These are phyloP conservation scores for Candida vaughaniae DNA, from an alignment of 805 yeast genomes.

Conservation along the genomic window DNA sequence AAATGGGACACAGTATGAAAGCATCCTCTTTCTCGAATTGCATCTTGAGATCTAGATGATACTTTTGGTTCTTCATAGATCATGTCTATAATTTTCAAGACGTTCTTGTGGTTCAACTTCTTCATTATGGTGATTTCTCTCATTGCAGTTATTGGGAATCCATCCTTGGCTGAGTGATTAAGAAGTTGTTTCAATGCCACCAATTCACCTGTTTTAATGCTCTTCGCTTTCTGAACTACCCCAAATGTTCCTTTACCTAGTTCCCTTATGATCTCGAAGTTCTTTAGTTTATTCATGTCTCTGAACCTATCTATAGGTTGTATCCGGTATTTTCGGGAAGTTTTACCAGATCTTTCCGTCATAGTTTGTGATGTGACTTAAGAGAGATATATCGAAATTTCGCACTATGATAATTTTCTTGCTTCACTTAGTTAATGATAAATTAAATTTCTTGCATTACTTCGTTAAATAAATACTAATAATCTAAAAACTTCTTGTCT, in stretches of 20 bases:
- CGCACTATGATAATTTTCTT: no score
- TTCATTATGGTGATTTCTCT: conserved; percentile 86
- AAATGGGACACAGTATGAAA: conserved; percentile 91
- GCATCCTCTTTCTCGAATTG: conserved; percentile 38
- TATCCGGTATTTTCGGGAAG: no score
- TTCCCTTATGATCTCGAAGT: conserved; percentile 35
- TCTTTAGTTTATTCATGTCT: conserved; percentile 31
- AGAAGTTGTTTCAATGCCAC: conserved; percentile 89
- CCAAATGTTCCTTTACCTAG: conserved; percentile 52
- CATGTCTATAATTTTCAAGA: conserved; percentile 78
- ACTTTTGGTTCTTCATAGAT: conserved; percentile 45
- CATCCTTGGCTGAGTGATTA: conserved; percentile 73
- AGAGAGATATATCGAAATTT: no score
- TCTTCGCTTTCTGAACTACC: conserved; percentile 78
- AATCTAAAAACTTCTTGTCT: no score
- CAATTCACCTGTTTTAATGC: conserved; percentile 48
- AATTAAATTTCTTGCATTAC: no score
- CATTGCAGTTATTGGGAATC: conserved; percentile 92
- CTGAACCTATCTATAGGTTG: conserved; percentile 19
- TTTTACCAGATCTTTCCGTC: no score
- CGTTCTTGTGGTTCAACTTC: conserved; percentile 63
- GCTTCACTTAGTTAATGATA: no score
- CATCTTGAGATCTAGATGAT: conserved; percentile 27
- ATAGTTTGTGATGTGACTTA: no score
- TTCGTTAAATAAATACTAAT: no score